Conservation (phyloP, 768 basidiomycete genomes). For the Termitomyces sp. region DNA sequence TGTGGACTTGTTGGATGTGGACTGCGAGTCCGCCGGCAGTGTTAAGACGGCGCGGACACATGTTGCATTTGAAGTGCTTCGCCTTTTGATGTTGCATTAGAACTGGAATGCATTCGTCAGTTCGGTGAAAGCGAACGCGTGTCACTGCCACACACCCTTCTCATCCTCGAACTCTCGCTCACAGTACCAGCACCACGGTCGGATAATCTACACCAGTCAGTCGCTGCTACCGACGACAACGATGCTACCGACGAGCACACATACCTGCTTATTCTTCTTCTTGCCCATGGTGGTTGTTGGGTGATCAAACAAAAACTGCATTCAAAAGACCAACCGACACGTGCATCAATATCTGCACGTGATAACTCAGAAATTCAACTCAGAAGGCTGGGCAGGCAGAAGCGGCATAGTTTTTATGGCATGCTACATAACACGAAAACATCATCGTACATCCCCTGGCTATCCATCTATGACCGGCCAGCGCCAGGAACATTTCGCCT, state of each 20-base stretch:
- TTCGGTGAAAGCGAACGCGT: neutral
- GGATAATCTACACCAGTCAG: slow-evolving; percentile 54
- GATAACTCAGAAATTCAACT: neutral
- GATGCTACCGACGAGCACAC: neutral
- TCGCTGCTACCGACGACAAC: neutral
- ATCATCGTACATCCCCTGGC: neutral
- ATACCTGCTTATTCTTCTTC: slow-evolving; percentile 60
- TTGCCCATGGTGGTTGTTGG: slow-evolving; percentile 40
- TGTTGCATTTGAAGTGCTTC: slow-evolving; percentile 97
- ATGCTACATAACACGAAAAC: slow-evolving; percentile 7
- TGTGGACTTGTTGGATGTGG: slow-evolving; percentile 98
- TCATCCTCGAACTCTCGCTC: slow-evolving; percentile 99
- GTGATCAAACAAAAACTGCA: slow-evolving; percentile 1
- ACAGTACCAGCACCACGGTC: slow-evolving; percentile 99
- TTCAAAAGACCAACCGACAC: neutral
- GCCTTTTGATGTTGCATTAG: slow-evolving; percentile 99
- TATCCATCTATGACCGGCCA: slow-evolving; percentile 38
- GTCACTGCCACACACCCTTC: slow-evolving; percentile 63
- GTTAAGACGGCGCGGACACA: slow-evolving; percentile 94
- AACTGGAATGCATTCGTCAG: slow-evolving; percentile 44
- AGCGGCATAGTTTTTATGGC: slow-evolving; percentile 14
- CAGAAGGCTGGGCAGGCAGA: neutral
- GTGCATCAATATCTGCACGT: neutral
- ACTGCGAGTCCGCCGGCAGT: slow-evolving; percentile 98
- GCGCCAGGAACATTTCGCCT: slow-evolving; percentile 82